These are phyloP conservation scores for Pyrenula massariospora DNA, from an alignment of 495 filamentous ascomycete species.

Conservation along the genomic window DNA sequence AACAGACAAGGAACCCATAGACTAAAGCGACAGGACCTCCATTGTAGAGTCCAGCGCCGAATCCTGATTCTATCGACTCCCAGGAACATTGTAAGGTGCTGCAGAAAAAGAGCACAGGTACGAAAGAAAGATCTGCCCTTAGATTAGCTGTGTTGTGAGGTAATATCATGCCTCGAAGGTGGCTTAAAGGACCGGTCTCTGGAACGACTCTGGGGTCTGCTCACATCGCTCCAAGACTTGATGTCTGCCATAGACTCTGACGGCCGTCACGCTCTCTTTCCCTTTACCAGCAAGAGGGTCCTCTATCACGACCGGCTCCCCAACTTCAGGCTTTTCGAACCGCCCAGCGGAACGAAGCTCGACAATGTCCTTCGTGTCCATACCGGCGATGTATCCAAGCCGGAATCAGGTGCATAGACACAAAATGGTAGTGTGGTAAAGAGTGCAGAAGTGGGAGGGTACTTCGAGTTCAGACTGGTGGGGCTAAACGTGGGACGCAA, in stretches of 20 bases:
- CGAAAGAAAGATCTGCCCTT: conserved; percentile 5
- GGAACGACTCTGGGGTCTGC: no score
- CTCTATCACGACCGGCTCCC: background rate
- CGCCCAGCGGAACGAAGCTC: background rate
- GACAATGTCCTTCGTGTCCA: background rate
- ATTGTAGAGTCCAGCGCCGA: conserved; percentile 17
- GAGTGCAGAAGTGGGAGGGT: no score
- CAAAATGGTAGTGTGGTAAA: background rate
- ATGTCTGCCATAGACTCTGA: background rate
- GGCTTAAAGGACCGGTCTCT: no score
- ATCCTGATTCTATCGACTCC: conserved; percentile 1
- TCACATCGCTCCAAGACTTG: background rate
- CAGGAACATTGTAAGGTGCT: conserved; percentile 2
- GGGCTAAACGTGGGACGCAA: background rate
- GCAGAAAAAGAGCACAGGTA: conserved; percentile 4
- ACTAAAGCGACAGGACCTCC: conserved; percentile 19
- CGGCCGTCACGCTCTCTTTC: background rate
- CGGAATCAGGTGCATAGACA: background rate
- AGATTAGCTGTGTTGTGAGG: no score
- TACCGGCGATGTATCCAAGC: background rate
- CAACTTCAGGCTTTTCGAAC: background rate
- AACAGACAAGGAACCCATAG: conserved; percentile 18
- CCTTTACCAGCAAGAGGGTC: background rate
- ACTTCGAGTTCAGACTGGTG: background rate
- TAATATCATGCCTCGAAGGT: no score